Percentiles rank a stretch among this genome's conserved stretches.
Conservation (phyloP, 2,329 filamentous ascomycete species). For the Phyllosticta ampelicida region DNA sequence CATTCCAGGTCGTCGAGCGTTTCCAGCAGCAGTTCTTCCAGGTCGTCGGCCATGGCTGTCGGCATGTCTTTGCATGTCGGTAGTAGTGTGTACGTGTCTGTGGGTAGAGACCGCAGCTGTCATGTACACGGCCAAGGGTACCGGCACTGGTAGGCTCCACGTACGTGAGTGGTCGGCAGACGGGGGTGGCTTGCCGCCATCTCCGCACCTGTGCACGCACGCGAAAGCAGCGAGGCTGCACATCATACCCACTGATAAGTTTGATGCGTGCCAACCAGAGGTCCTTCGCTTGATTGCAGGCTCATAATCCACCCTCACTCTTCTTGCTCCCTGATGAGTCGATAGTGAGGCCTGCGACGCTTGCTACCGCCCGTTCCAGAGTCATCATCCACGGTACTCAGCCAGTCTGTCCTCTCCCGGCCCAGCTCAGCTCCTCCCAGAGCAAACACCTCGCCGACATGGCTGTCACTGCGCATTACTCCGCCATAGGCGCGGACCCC, state of each 20-base stretch:
- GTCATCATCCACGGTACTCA: neutral
- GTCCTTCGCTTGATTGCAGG: neutral
- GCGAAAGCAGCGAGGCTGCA: neutral
- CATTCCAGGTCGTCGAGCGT: conserved; percentile 36
- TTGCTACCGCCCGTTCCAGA: neutral
- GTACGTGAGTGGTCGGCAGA: neutral
- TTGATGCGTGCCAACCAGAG: neutral
- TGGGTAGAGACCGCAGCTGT: no score
- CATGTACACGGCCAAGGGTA: neutral
- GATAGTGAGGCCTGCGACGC: conserved; percentile 4
- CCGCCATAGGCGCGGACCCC: conserved; percentile 31
- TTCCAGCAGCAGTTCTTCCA: conserved; percentile 29
- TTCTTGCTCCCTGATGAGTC: conserved; percentile 1
- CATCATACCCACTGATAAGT: neutral
- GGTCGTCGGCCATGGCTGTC: conserved; percentile 19
- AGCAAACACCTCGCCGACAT: conserved; percentile 20
- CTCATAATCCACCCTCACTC: neutral
- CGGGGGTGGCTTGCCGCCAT: neutral
- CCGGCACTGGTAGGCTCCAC: neutral
- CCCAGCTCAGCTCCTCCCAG: conserved; percentile 2
- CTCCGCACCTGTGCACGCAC: conserved; percentile 9
- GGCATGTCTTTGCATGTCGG: no score
- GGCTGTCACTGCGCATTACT: conserved; percentile 30
- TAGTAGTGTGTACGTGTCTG: no score
- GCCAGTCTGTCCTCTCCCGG: neutral